Percentiles rank a stretch among this genome's conserved stretches.
phyloP scores from a whole-genome alignment of 2,329 filamentous ascomycete species.

The Cladophialophora immunda region DNA sequence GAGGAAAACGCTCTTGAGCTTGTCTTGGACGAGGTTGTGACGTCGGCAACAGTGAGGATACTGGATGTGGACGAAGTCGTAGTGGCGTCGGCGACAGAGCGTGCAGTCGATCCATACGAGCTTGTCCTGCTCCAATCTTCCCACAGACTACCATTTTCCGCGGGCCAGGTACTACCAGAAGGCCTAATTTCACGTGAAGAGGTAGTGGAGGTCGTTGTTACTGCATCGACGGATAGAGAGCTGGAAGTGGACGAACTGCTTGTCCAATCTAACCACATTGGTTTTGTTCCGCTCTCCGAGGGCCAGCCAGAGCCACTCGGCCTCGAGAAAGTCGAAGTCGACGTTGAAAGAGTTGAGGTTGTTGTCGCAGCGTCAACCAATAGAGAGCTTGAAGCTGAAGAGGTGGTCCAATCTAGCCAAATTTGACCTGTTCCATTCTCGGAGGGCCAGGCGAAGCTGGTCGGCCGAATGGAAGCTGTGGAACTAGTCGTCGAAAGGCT shows the following conservation, averaged over 20 bases:
- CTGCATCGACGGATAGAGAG: neutral
- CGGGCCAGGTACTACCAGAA: neutral
- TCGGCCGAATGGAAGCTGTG: neutral
- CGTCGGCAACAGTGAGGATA: too few relatives aligned
- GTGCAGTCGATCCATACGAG: too few relatives aligned
- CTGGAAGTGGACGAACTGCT: neutral
- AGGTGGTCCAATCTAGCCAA: neutral
- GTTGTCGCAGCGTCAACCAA: neutral
- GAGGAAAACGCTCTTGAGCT: too few relatives aligned
- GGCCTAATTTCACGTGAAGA: neutral
- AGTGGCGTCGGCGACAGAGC: too few relatives aligned
- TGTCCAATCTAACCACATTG: too few relatives aligned
- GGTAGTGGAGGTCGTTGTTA: neutral
- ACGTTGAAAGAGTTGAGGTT: neutral
- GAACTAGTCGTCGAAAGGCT: neutral
- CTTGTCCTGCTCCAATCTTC: too few relatives aligned
- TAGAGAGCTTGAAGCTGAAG: neutral
- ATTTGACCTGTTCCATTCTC: neutral
- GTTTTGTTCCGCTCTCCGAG: too few relatives aligned
- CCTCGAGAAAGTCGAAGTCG: neutral
- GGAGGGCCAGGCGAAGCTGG: slow-evolving; percentile 3
- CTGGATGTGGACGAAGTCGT: too few relatives aligned
- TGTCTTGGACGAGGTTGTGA: too few relatives aligned
- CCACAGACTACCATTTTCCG: too few relatives aligned
- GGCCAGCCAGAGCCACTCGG: neutral